Evolutionary conservation across 306 rosid species (phyloP).

Genomic region (Vigna unguiculata): DNA sequence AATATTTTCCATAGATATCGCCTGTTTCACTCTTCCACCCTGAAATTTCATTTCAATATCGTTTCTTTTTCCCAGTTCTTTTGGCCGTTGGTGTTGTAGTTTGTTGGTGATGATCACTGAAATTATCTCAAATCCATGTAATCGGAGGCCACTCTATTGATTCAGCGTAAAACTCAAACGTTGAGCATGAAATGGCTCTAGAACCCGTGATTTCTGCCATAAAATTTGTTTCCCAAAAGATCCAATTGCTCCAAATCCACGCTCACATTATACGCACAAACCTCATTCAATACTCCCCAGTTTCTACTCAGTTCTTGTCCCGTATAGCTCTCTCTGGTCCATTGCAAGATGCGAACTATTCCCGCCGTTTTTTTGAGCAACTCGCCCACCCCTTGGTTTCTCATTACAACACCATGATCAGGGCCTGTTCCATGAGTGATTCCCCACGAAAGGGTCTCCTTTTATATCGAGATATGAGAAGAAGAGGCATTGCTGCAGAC

Average conservation of each 20-base stretch:
- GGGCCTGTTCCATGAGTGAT: slow-evolving; percentile 64
- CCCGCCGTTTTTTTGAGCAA: slow-evolving; percentile 62
- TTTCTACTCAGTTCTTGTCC: slow-evolving; percentile 68
- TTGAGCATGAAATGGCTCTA: slow-evolving; percentile 31
- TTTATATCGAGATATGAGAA: slow-evolving; percentile 61
- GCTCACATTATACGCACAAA: slow-evolving; percentile 64
- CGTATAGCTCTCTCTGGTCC: slow-evolving; percentile 61
- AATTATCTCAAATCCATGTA: not conserved
- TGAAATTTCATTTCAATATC: too few species aligned
- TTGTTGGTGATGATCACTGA: not conserved
- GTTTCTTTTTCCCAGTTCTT: too few species aligned
- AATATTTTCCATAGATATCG: too few species aligned
- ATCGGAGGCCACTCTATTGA: not conserved
- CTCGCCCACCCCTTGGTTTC: slow-evolving; percentile 50
- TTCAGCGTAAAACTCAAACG: not conserved
- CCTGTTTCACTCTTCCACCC: too few species aligned
- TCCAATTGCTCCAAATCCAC: slow-evolving; percentile 79
- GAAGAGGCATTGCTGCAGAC: slow-evolving; percentile 55
- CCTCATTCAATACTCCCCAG: slow-evolving; percentile 56
- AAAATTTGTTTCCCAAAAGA: slow-evolving; percentile 54
- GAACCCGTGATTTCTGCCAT: slow-evolving; percentile 55
- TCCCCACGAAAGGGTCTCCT: slow-evolving; percentile 64
- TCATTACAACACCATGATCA: slow-evolving; percentile 73
- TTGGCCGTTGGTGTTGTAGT: not conserved
- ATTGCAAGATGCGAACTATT: slow-evolving; percentile 54